Base-by-base conservation (phyloP, 495 filamentous ascomycete species). In the Cercophora sp. region DNA sequence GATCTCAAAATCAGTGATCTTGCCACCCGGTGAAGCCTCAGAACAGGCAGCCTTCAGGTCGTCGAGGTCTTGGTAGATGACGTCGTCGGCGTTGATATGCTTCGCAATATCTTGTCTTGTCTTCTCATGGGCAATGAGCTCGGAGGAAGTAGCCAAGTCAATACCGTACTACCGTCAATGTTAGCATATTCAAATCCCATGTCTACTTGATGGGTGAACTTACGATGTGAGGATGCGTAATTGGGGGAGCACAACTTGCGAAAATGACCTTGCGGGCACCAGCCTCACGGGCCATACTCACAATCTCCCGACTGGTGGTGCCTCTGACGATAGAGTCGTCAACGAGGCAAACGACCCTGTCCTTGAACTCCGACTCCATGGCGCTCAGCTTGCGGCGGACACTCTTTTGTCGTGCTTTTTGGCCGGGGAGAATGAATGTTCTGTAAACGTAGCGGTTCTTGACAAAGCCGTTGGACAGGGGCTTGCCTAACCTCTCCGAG, bases 391-490 rank as follows among this genome's bases (percentile, higher is more conserved):
- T 89, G 32, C 85, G 72, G 0, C 86, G 79, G 18, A 89, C 86
- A 48, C 84, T 84, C 61, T 86, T 93, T 60, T 96, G 85, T 4
- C 93, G 79, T 19, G 85, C 82, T 60, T 85, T 84, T 66, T 96
- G 92, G 26, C 84, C 85, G 8, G 91, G 90, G 85, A 96, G 91
- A 65, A 96, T 96, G 67, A 96, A 96, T 0, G 92, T 96, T 29
- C 92, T 85, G 78, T 91, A 94, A 42, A 97, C 88, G 67, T 96
- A 97, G 43, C 92, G 83, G 70, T 96, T 96, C 79, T 96, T 96
- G 52, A 96, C 85, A 57, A 96, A 71, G 4, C 66, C 71, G 35
- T 68, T 88, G 52, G 81, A 87, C 66, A 89, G 94, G 2, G 88
- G 87, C 55, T 87, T 92, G 54, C 85, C 79, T 24, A 96, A 73